Evolutionary conservation across 805 yeast genomes (phyloP).

Genomic region (Danielia oregonensis): DNA sequence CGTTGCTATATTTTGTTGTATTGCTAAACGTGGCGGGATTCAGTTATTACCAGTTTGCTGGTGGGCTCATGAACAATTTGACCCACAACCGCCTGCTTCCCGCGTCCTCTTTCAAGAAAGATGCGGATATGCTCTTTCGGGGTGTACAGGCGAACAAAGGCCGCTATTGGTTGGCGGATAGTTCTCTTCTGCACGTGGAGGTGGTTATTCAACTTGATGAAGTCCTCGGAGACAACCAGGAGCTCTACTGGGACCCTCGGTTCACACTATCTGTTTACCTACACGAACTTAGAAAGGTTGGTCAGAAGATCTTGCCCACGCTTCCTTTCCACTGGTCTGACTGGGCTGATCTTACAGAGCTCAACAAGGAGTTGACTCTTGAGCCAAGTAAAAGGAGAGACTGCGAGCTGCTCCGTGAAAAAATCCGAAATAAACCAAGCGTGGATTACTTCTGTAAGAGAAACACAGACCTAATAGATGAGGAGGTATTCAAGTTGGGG

Average conservation of each 20-base stretch:
- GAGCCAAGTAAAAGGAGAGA: too few species aligned
- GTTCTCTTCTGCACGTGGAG: slow-evolving; percentile 12
- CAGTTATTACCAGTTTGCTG: too few species aligned
- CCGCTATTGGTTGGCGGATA: slow-evolving; percentile 26
- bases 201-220: too few species aligned
- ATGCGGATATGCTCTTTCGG: too few species aligned
- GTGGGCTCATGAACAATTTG: too few species aligned
- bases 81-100: too few species aligned
- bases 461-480: slow-evolving; percentile 15
- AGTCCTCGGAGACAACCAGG: background rate
- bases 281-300: slow-evolving; percentile 22
- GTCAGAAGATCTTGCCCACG: slow-evolving; percentile 3
- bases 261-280: slow-evolving; percentile 49
- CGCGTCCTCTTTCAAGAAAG: too few species aligned
- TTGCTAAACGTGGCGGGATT: too few species aligned
- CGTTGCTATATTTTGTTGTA: too few species aligned
- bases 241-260: slow-evolving; percentile 48
- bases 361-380: too few species aligned
- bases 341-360: slow-evolving; percentile 46
- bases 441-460: slow-evolving; percentile 21
- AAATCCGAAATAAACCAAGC: slow-evolving; percentile 14
- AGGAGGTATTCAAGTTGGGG: slow-evolving; percentile 19
- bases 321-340: slow-evolving; percentile 53
- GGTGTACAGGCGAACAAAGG: too few species aligned
- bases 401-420: slow-evolving; percentile 25